These are phyloP conservation scores for Sechiopsis laciniata DNA, from an alignment of 306 rosid species.

Conservation along the genomic window DNA sequence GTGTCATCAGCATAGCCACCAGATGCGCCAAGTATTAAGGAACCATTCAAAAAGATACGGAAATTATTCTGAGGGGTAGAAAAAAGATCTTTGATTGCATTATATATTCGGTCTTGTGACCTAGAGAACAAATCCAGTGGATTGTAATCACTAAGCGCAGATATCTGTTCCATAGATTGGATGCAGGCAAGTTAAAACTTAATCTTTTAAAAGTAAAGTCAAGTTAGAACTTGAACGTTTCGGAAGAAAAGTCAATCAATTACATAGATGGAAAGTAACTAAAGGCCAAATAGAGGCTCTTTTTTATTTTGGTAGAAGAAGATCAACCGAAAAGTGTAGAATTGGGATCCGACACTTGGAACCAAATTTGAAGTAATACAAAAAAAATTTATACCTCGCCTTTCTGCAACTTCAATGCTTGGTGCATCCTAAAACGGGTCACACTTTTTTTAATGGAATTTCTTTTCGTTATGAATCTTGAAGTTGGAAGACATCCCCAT, in stretches of 20 bases:
- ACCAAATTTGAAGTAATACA: not conserved
- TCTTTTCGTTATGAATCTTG: conserved; percentile 65
- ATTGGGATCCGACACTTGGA: conserved; percentile 3
- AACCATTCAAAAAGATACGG: conserved; percentile 80
- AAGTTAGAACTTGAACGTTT: too few relatives aligned
- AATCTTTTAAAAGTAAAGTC: too few relatives aligned
- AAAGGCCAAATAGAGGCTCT: not conserved
- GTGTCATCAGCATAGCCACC: conserved; percentile 62
- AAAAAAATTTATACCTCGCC: conserved; percentile 45
- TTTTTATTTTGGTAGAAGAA: conserved; percentile 1
- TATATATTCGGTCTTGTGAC: conserved; percentile 65
- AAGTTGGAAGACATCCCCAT: conserved; percentile 76
- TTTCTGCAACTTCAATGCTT: conserved; percentile 70
- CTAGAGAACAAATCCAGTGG: conserved; percentile 89
- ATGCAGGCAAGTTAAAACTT: conserved; percentile 16
- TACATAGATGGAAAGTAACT: not conserved
- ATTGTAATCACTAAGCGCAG: conserved; percentile 58
- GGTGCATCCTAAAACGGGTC: conserved; percentile 90
- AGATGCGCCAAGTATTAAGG: conserved; percentile 65
- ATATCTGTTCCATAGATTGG: conserved; percentile 45
- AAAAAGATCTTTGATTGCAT: conserved; percentile 70
- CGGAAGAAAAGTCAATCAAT: not conserved
- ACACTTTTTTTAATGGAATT: conserved; percentile 53
- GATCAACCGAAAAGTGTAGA: not conserved
- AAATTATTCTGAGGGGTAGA: conserved; percentile 85